Evolutionary conservation across 2,329 filamentous ascomycete species (phyloP), one percentile per base, ranked within the genome.

Genomic region (Aciculosporium take): DNA sequence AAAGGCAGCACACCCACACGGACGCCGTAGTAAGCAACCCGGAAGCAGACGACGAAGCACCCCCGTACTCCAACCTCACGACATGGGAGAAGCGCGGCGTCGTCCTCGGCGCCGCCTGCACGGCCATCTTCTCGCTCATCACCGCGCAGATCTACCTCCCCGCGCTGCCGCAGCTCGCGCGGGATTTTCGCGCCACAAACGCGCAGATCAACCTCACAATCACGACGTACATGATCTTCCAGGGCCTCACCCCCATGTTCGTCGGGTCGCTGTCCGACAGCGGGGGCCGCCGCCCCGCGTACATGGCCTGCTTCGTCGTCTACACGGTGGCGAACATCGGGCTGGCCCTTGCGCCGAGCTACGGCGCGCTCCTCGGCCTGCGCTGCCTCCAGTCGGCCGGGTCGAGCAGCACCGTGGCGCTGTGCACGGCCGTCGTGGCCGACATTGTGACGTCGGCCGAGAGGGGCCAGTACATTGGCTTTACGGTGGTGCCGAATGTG

Each of bases 371-470:
- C 3, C 49, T 80, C 5, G 61, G 71, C 1, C 56, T 79, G 4
- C 62, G 76, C 3, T 70, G 67, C 49, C 51, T 79, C 2, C 76
- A 80, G 50, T 73, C 68, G 5, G 66, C 69, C 0, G 75, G 77
- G 0, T 75, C 68, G 31, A 73, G 69, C 41, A 71, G 71, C 2
- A 80, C 76, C 0, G 63, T 81, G 4, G 70, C 78, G 0, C 60
- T 84, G 3, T 63, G 61, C 23, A 59, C 57, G 23, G 79, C 71
- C 0, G 70, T 83, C 0, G 68, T 84, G 1, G 74, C 74, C 0
- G 81, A 85, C 51, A 63, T 81, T 6, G 64, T 72, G 9, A 79
- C 76, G 0, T 70, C 71, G 2, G 69, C 69, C 0, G 78, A 84
- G 51, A 62, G 80, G 44, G 76, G 76, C 2, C 61, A 67, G 29